phyloP scores from a whole-genome alignment of 192 early-diverging fungal species.

The Borealophlyctis nickersoniae region DNA sequence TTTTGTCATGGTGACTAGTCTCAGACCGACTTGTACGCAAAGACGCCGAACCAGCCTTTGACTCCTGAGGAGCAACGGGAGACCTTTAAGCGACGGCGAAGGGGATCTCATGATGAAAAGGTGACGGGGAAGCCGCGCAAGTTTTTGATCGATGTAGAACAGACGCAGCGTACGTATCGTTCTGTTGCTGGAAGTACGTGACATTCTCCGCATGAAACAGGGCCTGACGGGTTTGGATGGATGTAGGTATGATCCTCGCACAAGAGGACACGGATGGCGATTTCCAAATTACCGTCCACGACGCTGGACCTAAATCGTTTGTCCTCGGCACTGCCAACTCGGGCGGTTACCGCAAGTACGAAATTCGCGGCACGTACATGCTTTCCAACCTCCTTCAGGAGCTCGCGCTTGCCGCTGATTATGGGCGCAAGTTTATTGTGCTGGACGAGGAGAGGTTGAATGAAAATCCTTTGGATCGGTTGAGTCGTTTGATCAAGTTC shows the following conservation, averaged over 20 bases:
- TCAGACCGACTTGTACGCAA: slow-evolving; percentile 6
- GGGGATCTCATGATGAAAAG: slow-evolving; percentile 47
- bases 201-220: neutral
- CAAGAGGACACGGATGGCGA: slow-evolving; percentile 97
- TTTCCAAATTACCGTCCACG: slow-evolving; percentile 90
- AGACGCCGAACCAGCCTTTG: slow-evolving; percentile 4
- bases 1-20: slow-evolving; percentile 2
- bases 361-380: slow-evolving; percentile 93
- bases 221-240: neutral
- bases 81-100: slow-evolving; percentile 23
- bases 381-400: slow-evolving; percentile 95
- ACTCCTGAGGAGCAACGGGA: slow-evolving; percentile 7
- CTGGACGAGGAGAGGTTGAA: slow-evolving; percentile 85
- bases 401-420: slow-evolving; percentile 84
- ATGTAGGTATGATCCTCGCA: slow-evolving; percentile 63
- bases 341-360: slow-evolving; percentile 81
- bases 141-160: slow-evolving; percentile 84
- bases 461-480: slow-evolving; percentile 90
- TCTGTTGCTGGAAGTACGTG: neutral
- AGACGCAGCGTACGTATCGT: slow-evolving; percentile 58
- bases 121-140: slow-evolving; percentile 51
- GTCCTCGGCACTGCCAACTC: slow-evolving; percentile 80
- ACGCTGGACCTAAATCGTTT: slow-evolving; percentile 87
- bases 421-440: slow-evolving; percentile 82
- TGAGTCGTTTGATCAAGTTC: slow-evolving; percentile 85